Conservation (phyloP, 78 protist genomes). For the Dictyostelium brefeldianum region DNA sequence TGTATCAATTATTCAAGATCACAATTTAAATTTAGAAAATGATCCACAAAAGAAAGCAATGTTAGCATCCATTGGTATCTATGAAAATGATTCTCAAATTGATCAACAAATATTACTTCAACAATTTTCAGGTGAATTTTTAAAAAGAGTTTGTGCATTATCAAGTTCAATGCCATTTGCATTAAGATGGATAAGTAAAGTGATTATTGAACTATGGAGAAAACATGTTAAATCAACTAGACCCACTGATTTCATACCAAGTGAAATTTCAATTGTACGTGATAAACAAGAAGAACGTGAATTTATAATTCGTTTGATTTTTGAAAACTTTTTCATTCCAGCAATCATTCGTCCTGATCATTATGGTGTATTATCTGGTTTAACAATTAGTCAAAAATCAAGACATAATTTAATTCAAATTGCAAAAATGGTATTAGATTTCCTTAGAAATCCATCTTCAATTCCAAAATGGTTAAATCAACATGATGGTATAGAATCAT, state of each 20-base stretch:
- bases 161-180: constrained; percentile 55
- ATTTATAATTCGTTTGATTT: constrained; percentile 22
- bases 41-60: constrained; percentile 76
- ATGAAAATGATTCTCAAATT: constrained; percentile 18
- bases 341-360: constrained; percentile 61
- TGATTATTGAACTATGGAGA: neutral
- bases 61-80: constrained; percentile 57
- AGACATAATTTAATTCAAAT: constrained; percentile 73
- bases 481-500: neutral
- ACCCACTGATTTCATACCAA: constrained; percentile 21
- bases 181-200: constrained; percentile 37
- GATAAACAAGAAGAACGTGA: constrained; percentile 43
- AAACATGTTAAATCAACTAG: constrained; percentile 19
- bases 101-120: constrained; percentile 56
- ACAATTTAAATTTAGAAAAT: constrained; percentile 58
- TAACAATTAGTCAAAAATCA: constrained; percentile 57
- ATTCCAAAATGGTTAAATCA: constrained; percentile 58
- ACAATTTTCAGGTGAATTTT: constrained; percentile 64
- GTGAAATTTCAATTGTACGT: neutral
- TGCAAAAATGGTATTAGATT: constrained; percentile 58
- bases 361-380: constrained; percentile 63
- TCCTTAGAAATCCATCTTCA: constrained; percentile 7
- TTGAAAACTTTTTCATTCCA: constrained; percentile 68
- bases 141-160: constrained; percentile 42
- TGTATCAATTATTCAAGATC: constrained; percentile 70